Conservation (phyloP, 116 monocot genomes). For the Papilionanthe hybrid region DNA sequence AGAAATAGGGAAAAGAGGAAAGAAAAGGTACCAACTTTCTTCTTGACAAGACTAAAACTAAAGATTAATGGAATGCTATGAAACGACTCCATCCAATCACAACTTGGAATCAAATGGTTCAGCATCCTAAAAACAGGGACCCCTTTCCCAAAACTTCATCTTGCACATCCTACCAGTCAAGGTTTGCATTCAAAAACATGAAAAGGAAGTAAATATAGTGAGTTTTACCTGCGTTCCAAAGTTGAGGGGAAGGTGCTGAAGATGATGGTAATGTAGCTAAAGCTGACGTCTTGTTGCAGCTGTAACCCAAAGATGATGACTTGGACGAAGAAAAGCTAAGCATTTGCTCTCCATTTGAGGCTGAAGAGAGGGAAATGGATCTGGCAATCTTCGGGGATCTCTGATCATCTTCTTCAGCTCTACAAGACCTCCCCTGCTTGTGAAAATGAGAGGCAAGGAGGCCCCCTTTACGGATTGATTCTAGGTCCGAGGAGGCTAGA, state of each 20-base stretch:
- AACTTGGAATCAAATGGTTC: background rate
- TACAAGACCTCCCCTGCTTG: constrained; percentile 6
- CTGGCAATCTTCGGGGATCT: constrained; percentile 7
- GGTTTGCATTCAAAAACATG: background rate
- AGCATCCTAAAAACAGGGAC: background rate
- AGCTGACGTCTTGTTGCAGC: background rate
- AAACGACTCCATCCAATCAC: background rate
- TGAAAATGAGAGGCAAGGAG: constrained; percentile 6
- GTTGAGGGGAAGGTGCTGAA: background rate
- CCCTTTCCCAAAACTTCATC: background rate
- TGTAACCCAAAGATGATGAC: background rate
- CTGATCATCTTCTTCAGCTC: background rate
- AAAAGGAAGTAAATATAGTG: background rate
- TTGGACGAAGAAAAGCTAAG: constrained; percentile 26
- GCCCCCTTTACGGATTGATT: constrained; percentile 6
- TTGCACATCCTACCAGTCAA: background rate
- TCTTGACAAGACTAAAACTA: constrained; percentile 12
- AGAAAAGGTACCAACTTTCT: constrained; percentile 6
- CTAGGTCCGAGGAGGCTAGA: background rate
- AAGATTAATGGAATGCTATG: constrained; percentile 10
- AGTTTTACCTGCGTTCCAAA: constrained; percentile 8
- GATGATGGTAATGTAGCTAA: constrained; percentile 1
- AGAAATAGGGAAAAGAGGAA: constrained; percentile 6
- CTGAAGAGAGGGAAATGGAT: constrained; percentile 3
- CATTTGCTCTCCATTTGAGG: constrained; percentile 19